Evolutionary conservation across 1,284 basidiomycete genomes (phyloP), one percentile per base, ranked within the genome.

Genomic region (Microbotryum silenes-acaulis): DNA sequence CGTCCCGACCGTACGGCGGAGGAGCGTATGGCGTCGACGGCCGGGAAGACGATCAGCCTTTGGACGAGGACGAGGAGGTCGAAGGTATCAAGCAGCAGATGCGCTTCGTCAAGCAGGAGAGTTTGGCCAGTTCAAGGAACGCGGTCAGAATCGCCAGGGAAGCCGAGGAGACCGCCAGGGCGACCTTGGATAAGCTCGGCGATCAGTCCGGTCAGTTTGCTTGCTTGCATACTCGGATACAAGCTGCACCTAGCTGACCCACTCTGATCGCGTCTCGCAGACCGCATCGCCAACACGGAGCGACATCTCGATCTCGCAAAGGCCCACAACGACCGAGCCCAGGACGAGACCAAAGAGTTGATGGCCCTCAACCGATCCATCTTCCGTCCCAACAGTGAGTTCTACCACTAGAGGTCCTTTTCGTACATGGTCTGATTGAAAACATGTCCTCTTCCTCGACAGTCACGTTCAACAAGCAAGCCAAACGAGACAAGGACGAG

Each of bases 61-160:
- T 60, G 14, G 57, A 64, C 75, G 88, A 88, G 69, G 93, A 97
- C 29, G 93, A 97, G 70, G 94, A 97, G 73, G 81, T 96, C 6
- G 94, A 98, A 77, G 91, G 87, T 18, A 94, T 98, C 79, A 97
- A 97, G 78, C 85, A 90, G 74, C 86, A 93, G 78, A 91, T 91
- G 70, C 82, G 87, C 59, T 89, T 84, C 73, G 78, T 90, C 68
- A 98, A 99, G 78, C 91, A 97, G 76, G 94, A 98, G 72, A 88
- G 85, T 74, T 86, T 96, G 54, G 86, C 85, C 62, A 89, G 88
- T 27, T 91, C 92, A 1, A 81, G 93, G 70, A 97, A 98, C 76
- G 93, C 94, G 4, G 81, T 99, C 54, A 83, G 91, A 55, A 81
- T 97, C 74, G 94, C 93, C 25, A 81, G 88, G 18, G 91, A 98